phyloP scores from a whole-genome alignment of 2,329 filamentous ascomycete species.

The Colletotrichum chrysophilum region DNA sequence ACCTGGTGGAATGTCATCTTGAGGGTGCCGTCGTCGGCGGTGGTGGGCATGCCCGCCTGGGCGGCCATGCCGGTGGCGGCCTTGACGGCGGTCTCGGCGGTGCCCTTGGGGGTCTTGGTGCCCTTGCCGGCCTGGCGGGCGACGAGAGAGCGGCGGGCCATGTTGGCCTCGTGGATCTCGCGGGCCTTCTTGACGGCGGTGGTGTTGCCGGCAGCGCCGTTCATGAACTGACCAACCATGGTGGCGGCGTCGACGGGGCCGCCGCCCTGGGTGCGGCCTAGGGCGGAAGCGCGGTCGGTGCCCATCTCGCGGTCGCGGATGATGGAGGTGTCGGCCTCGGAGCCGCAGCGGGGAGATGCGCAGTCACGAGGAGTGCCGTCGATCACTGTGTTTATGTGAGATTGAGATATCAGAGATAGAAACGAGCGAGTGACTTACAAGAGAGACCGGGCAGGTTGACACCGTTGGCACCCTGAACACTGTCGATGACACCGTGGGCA shows the following conservation, averaged over 20 bases:
- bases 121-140: conserved; percentile 20
- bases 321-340: conserved; percentile 71
- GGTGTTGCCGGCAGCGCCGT: conserved; percentile 37
- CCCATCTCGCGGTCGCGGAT: conserved; percentile 66
- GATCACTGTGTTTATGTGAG: conserved; percentile 44
- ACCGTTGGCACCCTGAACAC: conserved; percentile 63
- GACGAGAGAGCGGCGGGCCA: conserved; percentile 28
- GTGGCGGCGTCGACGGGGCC: conserved; percentile 62
- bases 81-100: conserved; percentile 57
- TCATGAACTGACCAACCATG: conserved; percentile 67
- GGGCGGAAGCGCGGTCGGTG: conserved; percentile 54
- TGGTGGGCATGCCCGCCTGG: conserved; percentile 71
- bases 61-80: conserved; percentile 60
- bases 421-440: not conserved
- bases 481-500: conserved; percentile 63
- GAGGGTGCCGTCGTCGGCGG: conserved; percentile 70
- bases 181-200: conserved; percentile 43
- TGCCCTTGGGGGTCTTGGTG: conserved; percentile 24
- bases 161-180: conserved; percentile 46
- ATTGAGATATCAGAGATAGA: too few species aligned
- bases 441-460: conserved; percentile 65
- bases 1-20: conserved; percentile 71
- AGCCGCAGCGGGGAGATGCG: conserved; percentile 62
- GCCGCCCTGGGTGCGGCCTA: conserved; percentile 67
- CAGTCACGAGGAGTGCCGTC: conserved; percentile 74